phyloP scores from a whole-genome alignment of 768 basidiomycete species.

The Sarcodon sp. region DNA sequence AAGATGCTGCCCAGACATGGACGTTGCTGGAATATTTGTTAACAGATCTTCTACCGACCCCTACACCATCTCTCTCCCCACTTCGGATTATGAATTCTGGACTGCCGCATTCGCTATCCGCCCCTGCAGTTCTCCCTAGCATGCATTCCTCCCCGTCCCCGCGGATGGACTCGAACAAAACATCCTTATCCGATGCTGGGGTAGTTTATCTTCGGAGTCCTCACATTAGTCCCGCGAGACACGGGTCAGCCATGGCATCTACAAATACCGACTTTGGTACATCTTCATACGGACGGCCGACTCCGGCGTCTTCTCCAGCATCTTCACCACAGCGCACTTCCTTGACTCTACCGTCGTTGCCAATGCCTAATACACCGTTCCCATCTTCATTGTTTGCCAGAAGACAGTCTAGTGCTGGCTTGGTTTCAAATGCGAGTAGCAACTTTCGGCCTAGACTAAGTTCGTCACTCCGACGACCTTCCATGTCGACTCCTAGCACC shows the following conservation, averaged over 20 bases:
- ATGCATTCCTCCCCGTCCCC: constrained; percentile 8
- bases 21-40: constrained; percentile 46
- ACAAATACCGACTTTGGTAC: not conserved
- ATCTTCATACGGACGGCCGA: not conserved
- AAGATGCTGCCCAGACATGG: constrained; percentile 55
- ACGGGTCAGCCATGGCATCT: no score
- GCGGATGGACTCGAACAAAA: constrained; percentile 10
- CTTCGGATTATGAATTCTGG: constrained; percentile 10
- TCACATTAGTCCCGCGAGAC: no score
- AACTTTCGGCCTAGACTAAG: constrained; percentile 10
- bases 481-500: constrained; percentile 20
- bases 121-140: constrained; percentile 25
- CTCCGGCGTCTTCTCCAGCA: not conserved
- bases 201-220: not conserved
- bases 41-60: constrained; percentile 31
- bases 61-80: constrained; percentile 13
- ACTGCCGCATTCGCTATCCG: constrained; percentile 25
- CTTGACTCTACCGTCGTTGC: not conserved
- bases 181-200: constrained; percentile 6
- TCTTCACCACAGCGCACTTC: not conserved
- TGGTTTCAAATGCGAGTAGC: constrained; percentile 1
- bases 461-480: constrained; percentile 29
- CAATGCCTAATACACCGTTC: not conserved
- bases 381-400: constrained; percentile 4
- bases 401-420: constrained; percentile 5